Evolutionary conservation across 495 filamentous ascomycete genomes (phyloP), one percentile per base, ranked within the genome.

Genomic region (Elasticomyces elasticus): DNA sequence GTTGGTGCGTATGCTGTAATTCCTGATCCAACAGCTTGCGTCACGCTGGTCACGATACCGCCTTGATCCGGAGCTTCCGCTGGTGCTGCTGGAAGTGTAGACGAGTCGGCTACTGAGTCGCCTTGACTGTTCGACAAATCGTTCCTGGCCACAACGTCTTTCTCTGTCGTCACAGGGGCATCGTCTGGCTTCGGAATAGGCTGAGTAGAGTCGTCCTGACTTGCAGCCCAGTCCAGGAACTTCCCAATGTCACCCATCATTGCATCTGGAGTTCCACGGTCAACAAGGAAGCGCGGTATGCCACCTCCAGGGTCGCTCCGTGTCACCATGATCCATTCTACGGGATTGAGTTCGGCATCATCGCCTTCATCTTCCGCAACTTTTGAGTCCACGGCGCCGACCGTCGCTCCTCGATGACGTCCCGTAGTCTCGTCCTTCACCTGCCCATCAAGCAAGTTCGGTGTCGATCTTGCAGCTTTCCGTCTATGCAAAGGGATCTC

Each of bases 281-380:
- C 92, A 20, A 97, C 86, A 83, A 97, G 86, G 71, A 92, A 97
- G 25, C 87, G 77, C 0, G 91, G 91, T 7, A 96, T 90, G 50
- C 79, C 92, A 28, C 91, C 92, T 22, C 92, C 91, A 0, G 91
- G 91, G 60, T 96, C 89, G 66, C 84, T 89, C n/a, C 91, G 74
- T 1, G 91, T 95, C 22, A 96, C 80, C 92, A 96, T 95, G 31
- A 95, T 81, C 91, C 91, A 97, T 67, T 96, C 91, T 13, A 96
- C 80, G 0, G 85, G 84, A 51, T 81, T 84, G 28, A 69, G 63
- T 45, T 79, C 79, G 25, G 75, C 66, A 9, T 78, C 74, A 26
- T 76, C 76, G 5, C 73, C 68, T 19, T 65, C 63, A 2, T 74
- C 69, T 54, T 77, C 67, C 5, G 54, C 54, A 7, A 60, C 67